A percentile compares a stretch with the other conserved stretches of the same genome.
Evolutionary conservation across 345 rosid species (phyloP).

Genomic region (Moringa oleifera): DNA sequence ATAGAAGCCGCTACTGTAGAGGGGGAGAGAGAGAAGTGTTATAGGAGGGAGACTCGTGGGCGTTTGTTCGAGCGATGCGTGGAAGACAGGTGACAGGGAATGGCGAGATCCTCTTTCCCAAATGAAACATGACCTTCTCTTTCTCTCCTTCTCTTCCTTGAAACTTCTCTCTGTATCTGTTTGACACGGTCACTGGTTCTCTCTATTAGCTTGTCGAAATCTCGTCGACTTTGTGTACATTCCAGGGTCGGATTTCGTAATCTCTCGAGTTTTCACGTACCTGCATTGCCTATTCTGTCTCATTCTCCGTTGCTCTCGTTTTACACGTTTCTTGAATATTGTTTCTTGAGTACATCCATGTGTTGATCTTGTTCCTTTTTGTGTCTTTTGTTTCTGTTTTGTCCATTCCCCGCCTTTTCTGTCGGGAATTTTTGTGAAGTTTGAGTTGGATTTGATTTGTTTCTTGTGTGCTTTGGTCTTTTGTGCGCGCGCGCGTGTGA

Average conservation of each 20-base stretch:
- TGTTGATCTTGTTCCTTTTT: neutral
- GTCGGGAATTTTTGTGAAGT: neutral
- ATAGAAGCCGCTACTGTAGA: neutral
- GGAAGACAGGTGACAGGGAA: constrained; percentile 41
- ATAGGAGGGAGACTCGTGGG: constrained; percentile 44
- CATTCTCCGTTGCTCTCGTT: neutral
- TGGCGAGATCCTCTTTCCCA: constrained; percentile 23
- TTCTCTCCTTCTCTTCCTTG: constrained; percentile 7
- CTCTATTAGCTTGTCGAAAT: neutral
- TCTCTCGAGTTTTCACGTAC: neutral
- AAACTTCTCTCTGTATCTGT: neutral
- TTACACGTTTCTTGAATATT: neutral
- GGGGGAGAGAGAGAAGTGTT: constrained; percentile 19
- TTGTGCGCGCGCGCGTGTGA: no score
- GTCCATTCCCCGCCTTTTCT: neutral
- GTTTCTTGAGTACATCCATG: neutral
- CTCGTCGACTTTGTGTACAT: constrained; percentile 4
- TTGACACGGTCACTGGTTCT: constrained; percentile 17
- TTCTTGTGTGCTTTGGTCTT: neutral
- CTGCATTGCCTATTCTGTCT: constrained; percentile 14
- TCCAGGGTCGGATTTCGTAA: constrained; percentile 13
- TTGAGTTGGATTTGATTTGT: constrained; percentile 1
- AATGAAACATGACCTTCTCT: constrained; percentile 1
- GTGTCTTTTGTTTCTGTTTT: neutral
- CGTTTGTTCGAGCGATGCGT: constrained; percentile 43